Percentiles rank a stretch among this genome's conserved stretches.
These are phyloP conservation scores for Lasiodiplodia gonubiensis DNA, from an alignment of 2,329 filamentous ascomycete species.

Conservation along the genomic window DNA sequence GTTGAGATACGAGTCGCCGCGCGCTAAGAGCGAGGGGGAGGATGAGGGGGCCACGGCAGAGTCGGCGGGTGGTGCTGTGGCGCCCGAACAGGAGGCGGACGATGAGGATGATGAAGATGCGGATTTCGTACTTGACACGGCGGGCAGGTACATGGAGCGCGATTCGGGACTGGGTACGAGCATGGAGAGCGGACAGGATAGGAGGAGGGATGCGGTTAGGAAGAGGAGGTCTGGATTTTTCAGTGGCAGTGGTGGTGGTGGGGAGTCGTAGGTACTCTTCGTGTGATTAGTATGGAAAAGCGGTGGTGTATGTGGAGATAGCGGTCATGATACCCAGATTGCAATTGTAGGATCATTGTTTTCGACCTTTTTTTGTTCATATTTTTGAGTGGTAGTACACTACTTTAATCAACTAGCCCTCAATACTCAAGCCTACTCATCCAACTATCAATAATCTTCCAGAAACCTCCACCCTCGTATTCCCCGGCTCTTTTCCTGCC, in stretches of 20 bases:
- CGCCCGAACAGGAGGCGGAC: slow-evolving; percentile 30
- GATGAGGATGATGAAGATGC: slow-evolving; percentile 52
- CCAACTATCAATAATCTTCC: background rate
- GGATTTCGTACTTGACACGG: slow-evolving; percentile 49
- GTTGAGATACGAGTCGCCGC: slow-evolving; percentile 44
- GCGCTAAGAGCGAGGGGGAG: slow-evolving; percentile 43
- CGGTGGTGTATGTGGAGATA: background rate
- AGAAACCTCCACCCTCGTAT: background rate
- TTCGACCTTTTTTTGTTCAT: background rate
- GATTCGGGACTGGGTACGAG: slow-evolving; percentile 58
- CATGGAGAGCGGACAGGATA: slow-evolving; percentile 49
- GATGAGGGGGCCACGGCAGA: slow-evolving; percentile 19
- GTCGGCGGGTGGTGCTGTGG: background rate
- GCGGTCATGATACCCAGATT: slow-evolving; percentile 5
- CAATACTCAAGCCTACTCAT: background rate
- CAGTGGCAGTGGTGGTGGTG: background rate
- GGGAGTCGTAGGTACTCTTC: background rate
- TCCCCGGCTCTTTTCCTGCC: background rate
- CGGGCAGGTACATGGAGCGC: slow-evolving; percentile 33
- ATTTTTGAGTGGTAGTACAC: background rate
- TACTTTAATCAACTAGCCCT: background rate
- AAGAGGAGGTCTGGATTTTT: slow-evolving; percentile 31
- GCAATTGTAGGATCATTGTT: background rate
- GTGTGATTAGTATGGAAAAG: background rate
- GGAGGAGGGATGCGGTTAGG: slow-evolving; percentile 32